Percentiles rank a stretch among this genome's conserved stretches.
phyloP scores from a whole-genome alignment of 768 basidiomycete genomes.

The Amanita pseudoporphyria region DNA sequence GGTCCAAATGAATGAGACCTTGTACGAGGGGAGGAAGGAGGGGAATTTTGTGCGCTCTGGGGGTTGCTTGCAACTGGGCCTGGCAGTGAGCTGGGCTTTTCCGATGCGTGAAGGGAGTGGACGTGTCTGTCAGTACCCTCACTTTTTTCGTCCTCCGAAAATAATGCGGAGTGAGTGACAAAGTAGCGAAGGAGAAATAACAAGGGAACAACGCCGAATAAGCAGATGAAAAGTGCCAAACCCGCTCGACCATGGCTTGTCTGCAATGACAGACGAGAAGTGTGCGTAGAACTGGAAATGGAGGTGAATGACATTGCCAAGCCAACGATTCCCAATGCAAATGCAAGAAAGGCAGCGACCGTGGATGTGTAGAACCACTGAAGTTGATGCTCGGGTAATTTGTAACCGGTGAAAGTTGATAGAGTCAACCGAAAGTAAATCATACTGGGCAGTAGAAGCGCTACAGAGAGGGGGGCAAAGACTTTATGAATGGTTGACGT shows the following conservation, averaged over 20 bases:
- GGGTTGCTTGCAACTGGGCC: constrained; percentile 24
- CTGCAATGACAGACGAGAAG: constrained; percentile 19
- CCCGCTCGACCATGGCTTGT: constrained; percentile 61
- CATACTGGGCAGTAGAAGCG: constrained; percentile 25
- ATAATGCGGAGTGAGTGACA: constrained; percentile 2
- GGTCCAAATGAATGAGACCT: constrained; percentile 41
- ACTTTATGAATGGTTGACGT: constrained; percentile 37
- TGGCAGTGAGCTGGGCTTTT: constrained; percentile 21
- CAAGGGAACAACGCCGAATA: constrained; percentile 45
- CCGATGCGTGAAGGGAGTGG: constrained; percentile 18
- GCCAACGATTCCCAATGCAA: constrained; percentile 54
- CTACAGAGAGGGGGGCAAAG: constrained; percentile 34
- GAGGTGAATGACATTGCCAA: constrained; percentile 56
- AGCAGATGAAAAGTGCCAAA: constrained; percentile 48
- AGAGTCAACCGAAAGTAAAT: constrained; percentile 24
- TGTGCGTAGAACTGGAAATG: constrained; percentile 23
- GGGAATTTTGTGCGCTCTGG: constrained; percentile 29
- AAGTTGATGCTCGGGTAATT: constrained; percentile 15
- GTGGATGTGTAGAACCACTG: constrained; percentile 26
- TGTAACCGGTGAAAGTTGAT: constrained; percentile 9
- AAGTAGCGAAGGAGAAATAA: constrained; percentile 23
- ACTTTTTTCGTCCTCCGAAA: constrained; percentile 9
- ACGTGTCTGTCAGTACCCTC: constrained; percentile 11
- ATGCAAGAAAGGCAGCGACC: constrained; percentile 32
- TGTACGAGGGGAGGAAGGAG: constrained; percentile 33